These are phyloP conservation scores for Podospora fimiseda DNA, from an alignment of 495 filamentous ascomycete genomes.

Conservation along the genomic window DNA sequence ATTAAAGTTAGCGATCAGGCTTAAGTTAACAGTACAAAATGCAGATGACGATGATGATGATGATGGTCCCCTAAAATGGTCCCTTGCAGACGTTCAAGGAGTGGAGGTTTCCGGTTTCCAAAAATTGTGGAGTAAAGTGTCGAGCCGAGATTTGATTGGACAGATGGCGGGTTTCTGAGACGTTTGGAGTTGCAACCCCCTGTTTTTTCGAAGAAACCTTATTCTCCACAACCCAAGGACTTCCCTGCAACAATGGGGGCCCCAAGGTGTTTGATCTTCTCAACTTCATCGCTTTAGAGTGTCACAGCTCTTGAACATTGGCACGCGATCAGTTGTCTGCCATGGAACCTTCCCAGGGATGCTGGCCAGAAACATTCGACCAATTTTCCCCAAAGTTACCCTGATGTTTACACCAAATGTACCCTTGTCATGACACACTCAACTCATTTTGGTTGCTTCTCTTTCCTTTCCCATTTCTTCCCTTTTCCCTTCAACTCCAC, in stretches of 20 bases:
- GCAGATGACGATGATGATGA: too few species aligned
- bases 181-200: conserved; percentile 1
- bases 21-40: too few species aligned
- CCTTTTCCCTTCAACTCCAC: conserved; percentile 4
- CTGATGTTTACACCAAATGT: background rate
- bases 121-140: conserved; percentile 10
- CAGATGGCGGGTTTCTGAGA: conserved; percentile 9
- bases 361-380: background rate
- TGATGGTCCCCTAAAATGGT: too few species aligned
- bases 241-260: conserved; percentile 1
- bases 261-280: conserved; percentile 26
- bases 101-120: conserved; percentile 15
- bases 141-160: conserved; percentile 9
- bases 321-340: background rate
- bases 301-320: conserved; percentile 11
- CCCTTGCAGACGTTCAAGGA: background rate
- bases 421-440: too few species aligned
- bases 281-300: conserved; percentile 2
- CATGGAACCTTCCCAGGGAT: too few species aligned
- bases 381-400: background rate
- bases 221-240: conserved; percentile 7
- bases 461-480: conserved; percentile 6
- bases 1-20: conserved; percentile 35
- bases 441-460: too few species aligned
- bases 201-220: background rate